Evolutionary conservation across 2,329 filamentous ascomycete species (phyloP), one percentile per base, ranked within the genome.

Genomic region (Botrytis fabae): DNA sequence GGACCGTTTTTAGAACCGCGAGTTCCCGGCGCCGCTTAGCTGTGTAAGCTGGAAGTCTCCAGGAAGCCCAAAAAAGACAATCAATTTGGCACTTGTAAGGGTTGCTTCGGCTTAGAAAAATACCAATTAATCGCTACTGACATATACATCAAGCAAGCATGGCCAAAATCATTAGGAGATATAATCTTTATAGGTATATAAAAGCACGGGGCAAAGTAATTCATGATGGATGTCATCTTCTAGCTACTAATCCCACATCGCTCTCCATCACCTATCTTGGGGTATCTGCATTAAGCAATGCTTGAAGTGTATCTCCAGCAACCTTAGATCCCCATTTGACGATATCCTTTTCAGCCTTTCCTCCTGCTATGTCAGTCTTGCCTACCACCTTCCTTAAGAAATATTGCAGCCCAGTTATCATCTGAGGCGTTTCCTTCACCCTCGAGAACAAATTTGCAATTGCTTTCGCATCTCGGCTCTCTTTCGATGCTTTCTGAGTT

Each of bases 381-480:
- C 88, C 85, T 25, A 98, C 86, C 62, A 92, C 88, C 80, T 92
- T 94, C 79, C 89, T 89, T 70, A 98, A 79, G 80, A 97, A 96
- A 82, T 91, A 97, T 75, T 92, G 90, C 76, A 98, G 79, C 0
- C 93, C 93, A 72, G 89, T 89, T 8, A 91, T 89, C 75, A 98
- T 87, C 73, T 91, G 88, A 0, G 90, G 89, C 3, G 89, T 86
- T 48, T 90, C 88, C 73, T 88, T 87, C 0, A 89, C 87, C 18
- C 88, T 87, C 28, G 87, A 83, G 80, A 97, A 93, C 1, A 94
- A 83, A 66, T 90, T 90, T 75, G 88, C 84, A 42, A 97, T 83
- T 1, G 85, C 84, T 71, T 85, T 85, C 73, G 90, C 87, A 75
- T 90, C 86, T 74, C 85, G 84, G 2, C 81, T 80, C 7, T 78